These are phyloP conservation scores for Stromatinia cepivora DNA, from an alignment of 2,329 filamentous ascomycete genomes.

Conservation along the genomic window DNA sequence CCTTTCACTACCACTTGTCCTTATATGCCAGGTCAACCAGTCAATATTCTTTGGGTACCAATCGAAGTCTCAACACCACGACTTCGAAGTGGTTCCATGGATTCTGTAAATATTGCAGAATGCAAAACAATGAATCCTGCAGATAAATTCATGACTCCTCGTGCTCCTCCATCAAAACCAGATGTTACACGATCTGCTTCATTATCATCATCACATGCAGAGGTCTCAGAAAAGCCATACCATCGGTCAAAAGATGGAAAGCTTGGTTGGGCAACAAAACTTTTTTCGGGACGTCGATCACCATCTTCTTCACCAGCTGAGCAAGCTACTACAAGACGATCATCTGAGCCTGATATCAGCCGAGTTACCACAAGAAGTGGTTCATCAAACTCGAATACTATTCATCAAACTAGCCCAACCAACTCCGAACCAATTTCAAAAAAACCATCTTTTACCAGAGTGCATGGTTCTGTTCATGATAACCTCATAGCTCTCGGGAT, in stretches of 20 bases:
- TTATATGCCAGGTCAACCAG: slow-evolving; percentile 79
- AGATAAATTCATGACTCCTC: slow-evolving; percentile 72
- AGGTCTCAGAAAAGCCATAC: not conserved
- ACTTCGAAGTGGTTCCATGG: slow-evolving; percentile 65
- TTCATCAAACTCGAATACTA: slow-evolving; percentile 5
- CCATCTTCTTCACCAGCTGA: slow-evolving; percentile 42
- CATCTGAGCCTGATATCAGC: slow-evolving; percentile 13
- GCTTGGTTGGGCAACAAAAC: slow-evolving; percentile 23
- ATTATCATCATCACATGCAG: not conserved
- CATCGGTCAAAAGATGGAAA: slow-evolving; percentile 24
- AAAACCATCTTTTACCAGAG: slow-evolving; percentile 28
- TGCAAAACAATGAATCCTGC: slow-evolving; percentile 75
- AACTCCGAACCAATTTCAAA: slow-evolving; percentile 25
- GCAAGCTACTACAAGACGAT: not conserved
- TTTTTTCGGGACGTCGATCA: slow-evolving; percentile 19
- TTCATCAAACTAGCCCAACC: slow-evolving; percentile 4
- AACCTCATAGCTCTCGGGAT: slow-evolving; percentile 40
- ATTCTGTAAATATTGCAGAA: slow-evolving; percentile 57
- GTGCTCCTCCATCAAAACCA: slow-evolving; percentile 56
- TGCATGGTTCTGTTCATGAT: not conserved
- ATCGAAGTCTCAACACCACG: slow-evolving; percentile 60
- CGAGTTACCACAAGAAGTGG: slow-evolving; percentile 24
- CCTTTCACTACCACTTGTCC: slow-evolving; percentile 79
- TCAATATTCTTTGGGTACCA: slow-evolving; percentile 84
- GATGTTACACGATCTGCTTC: slow-evolving; percentile 40